Conservation (phyloP, 2,329 filamentous ascomycete species). For the Pseudogymnoascus sp. region DNA sequence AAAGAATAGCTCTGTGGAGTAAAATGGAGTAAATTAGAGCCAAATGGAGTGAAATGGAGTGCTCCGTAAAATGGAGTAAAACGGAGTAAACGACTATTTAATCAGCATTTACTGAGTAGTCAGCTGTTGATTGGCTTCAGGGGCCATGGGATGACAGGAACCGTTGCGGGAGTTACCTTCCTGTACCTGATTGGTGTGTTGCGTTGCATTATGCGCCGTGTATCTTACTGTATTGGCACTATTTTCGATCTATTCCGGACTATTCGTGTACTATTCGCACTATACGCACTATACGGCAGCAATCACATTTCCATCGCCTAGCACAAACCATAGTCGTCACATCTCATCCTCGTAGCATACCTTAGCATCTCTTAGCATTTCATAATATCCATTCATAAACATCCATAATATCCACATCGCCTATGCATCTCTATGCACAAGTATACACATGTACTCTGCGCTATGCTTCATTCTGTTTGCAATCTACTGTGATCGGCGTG, state of each 20-base stretch:
- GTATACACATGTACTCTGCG: neutral
- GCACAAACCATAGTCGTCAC: neutral
- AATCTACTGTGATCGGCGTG: slow-evolving; percentile 1
- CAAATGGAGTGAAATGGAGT: too few relatives aligned
- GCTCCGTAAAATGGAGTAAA: too few relatives aligned
- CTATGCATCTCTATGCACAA: neutral
- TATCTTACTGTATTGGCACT: neutral
- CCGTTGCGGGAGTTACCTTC: neutral
- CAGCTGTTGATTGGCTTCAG: neutral
- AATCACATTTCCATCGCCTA: neutral
- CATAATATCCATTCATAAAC: neutral
- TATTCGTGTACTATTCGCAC: neutral
- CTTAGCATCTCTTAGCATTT: neutral
- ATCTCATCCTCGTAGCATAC: neutral
- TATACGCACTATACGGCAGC: neutral
- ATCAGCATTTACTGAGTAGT: neutral
- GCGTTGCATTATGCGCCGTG: neutral
- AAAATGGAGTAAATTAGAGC: neutral
- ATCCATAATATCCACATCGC: neutral
- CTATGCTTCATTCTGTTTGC: neutral
- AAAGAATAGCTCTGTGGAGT: neutral
- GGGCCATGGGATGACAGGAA: neutral
- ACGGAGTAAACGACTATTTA: too few relatives aligned
- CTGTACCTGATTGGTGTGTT: neutral
- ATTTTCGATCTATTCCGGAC: neutral